Evolutionary conservation across 352 stramenopile species (phyloP).

Genomic region (Phytophthora cryptogea): DNA sequence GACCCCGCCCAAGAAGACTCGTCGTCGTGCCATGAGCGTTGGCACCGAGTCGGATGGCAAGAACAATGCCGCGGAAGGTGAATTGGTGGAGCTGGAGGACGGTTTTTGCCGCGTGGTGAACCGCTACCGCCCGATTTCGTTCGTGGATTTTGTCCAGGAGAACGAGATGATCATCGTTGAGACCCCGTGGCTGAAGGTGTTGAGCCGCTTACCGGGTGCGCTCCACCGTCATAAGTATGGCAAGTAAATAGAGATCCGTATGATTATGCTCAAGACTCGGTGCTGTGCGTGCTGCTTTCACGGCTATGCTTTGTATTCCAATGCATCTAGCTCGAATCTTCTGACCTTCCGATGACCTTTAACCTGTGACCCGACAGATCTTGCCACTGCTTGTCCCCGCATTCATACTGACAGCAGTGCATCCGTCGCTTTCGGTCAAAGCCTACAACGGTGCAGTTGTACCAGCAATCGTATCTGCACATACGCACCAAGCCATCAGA

Average conservation of each 20-base stretch:
- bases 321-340: constrained; percentile 15
- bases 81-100: constrained; percentile 63
- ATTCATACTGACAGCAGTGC: constrained; percentile 84
- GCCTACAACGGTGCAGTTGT: constrained; percentile 75
- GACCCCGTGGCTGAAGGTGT: constrained; percentile 87
- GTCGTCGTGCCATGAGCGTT: constrained; percentile 55
- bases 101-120: constrained; percentile 80
- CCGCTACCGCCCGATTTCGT: constrained; percentile 84
- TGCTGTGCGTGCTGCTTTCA: constrained; percentile 6
- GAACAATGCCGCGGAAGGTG: constrained; percentile 55
- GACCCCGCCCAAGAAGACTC: constrained; percentile 51
- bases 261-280: constrained; percentile 21
- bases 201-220: constrained; percentile 76
- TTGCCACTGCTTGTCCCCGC: constrained; percentile 84
- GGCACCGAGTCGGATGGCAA: constrained; percentile 66
- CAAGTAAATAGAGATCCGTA: constrained; percentile 64
- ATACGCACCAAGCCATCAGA: constrained; percentile 1
- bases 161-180: constrained; percentile 84
- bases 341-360: constrained; percentile 43
- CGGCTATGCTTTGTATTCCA: neutral
- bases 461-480: constrained; percentile 80
- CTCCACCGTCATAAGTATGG: constrained; percentile 89
- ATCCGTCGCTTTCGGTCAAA: constrained; percentile 72
- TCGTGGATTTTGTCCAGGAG: constrained; percentile 78
- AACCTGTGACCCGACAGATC: constrained; percentile 55